Evolutionary conservation across 345 rosid species (phyloP), one percentile per base, ranked within the genome.

Genomic region (Hypericum androsaemum): DNA sequence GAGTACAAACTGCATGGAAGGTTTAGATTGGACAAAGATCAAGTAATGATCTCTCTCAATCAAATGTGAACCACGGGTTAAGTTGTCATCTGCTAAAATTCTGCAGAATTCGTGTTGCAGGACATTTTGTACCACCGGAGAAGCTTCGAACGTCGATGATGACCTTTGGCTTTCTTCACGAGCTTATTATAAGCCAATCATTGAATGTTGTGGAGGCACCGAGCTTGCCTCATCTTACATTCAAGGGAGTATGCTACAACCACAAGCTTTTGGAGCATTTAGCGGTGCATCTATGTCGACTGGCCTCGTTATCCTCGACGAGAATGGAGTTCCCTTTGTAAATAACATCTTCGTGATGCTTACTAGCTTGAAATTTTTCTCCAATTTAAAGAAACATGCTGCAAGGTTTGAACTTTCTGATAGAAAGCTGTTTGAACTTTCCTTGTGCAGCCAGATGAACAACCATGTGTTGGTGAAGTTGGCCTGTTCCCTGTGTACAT

Each of bases 131-230:
- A 72, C 83, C 35, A 71, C 84, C 15, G 98, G 98, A 43, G 98
- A 90, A 77, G 66, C 92, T 56, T 90, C 98, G 12, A 82, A 74
- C 63, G 80, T 80, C 40, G 92, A 90, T 41, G 96, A 90, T 37
- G 92, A 80, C 73, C 95, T 90, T 41, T 90, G 96, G 98, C 95
- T 90, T 50, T 87, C 96, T 50, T 90, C 95, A 8, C 82, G 72
- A 72, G 63, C 92, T 39, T 76, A 70, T 63, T 87, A 87, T 65
- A 80, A 69, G 62, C 92, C 95, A 10, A 52, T 87, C 43, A 71
- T 84, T 9, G 95, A 90, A 74, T 67, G 80, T 41, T 90, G 96
- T 67, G 96, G 98, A 44, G 98, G 95, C 63, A 79, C 98, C 0
- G 95, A 87, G 53, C 95, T 87, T 12, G 78, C 89, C 60, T 87